Evolutionary conservation across 1,284 basidiomycete species (phyloP).

Genomic region (Phlebopus sp.): DNA sequence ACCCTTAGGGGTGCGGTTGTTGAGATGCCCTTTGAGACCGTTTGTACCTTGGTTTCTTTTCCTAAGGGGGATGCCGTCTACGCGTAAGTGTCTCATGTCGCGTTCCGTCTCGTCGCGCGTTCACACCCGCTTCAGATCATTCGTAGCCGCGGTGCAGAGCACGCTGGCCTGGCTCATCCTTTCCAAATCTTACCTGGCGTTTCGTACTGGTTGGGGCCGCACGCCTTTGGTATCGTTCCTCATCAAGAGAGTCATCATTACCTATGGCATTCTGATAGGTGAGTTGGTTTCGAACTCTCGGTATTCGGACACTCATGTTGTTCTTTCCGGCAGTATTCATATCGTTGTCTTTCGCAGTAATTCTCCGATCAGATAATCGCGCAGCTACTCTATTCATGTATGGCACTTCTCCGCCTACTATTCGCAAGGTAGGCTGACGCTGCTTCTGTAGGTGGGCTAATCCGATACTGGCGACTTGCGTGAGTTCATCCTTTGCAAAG

Average conservation of each 20-base stretch:
- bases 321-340: too few species aligned
- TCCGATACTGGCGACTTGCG: background rate
- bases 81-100: too few species aligned
- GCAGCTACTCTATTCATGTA: constrained; percentile 3
- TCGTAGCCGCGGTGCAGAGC: too few species aligned
- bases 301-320: too few species aligned
- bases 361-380: background rate
- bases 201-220: constrained; percentile 2
- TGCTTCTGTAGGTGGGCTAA: constrained; percentile 1
- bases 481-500: background rate
- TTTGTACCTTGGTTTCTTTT: background rate
- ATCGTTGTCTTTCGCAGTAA: too few species aligned
- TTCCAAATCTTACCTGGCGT: background rate
- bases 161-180: background rate
- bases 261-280: constrained; percentile 3
- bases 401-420: background rate
- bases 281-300: background rate
- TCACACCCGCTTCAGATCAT: too few species aligned
- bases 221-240: constrained; percentile 5
- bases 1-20: background rate
- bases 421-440: background rate
- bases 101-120: too few species aligned
- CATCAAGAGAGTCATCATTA: background rate
- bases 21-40: background rate
- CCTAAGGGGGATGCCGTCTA: too few species aligned